These are phyloP conservation scores for Salix arbutifolia DNA, from an alignment of 345 rosid species.

Conservation along the genomic window DNA sequence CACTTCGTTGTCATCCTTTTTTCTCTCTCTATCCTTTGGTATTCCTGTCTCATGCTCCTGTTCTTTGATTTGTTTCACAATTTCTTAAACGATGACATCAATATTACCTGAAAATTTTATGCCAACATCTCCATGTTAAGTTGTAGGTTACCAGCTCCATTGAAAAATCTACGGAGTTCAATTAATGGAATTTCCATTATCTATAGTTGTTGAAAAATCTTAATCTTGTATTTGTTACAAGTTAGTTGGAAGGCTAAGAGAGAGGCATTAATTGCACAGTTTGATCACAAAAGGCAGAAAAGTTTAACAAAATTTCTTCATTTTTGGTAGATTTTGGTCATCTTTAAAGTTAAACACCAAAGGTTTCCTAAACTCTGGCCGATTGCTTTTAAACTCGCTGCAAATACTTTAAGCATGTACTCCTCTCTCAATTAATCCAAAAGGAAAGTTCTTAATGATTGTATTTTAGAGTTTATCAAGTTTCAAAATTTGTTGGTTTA, in stretches of 20 bases:
- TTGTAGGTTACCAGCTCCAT: no score
- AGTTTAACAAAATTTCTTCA: background rate
- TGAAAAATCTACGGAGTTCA: background rate
- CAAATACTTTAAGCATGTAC: background rate
- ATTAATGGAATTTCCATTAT: background rate
- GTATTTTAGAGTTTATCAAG: background rate
- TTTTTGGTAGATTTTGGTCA: background rate
- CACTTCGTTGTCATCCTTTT: background rate
- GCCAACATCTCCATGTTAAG: background rate
- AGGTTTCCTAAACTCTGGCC: background rate
- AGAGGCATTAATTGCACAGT: background rate
- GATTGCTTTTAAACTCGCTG: background rate
- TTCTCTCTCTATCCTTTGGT: background rate
- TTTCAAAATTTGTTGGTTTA: background rate
- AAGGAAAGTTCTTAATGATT: background rate
- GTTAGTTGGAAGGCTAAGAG: background rate
- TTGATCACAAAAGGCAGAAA: background rate
- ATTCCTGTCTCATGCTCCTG: background rate
- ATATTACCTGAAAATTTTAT: background rate
- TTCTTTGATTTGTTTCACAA: background rate
- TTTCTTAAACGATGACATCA: background rate
- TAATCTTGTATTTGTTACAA: background rate
- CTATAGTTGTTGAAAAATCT: background rate
- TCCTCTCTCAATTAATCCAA: background rate
- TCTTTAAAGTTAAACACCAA: background rate